Percentiles rank a stretch among this genome's conserved stretches.
phyloP scores from a whole-genome alignment of 2,329 filamentous ascomycete species.

The Thermomyces lanuginosus region DNA sequence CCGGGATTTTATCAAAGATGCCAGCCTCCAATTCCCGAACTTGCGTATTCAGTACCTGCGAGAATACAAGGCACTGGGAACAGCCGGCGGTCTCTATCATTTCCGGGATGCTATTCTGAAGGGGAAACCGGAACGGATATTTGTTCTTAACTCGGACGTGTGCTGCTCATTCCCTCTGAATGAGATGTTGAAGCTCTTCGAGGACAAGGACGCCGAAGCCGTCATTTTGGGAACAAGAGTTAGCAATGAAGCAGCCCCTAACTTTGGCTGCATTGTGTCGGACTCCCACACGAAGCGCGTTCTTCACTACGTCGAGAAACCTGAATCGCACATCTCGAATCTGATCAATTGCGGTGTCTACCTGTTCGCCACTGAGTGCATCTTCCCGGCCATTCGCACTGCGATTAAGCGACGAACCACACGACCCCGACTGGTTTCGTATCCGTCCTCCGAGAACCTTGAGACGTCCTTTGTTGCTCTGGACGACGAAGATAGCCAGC shows the following conservation, averaged over 20 bases:
- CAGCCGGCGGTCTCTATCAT: slow-evolving; percentile 92
- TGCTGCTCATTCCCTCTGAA: slow-evolving; percentile 95
- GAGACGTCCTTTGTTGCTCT: slow-evolving; percentile 50
- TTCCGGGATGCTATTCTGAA: slow-evolving; percentile 98
- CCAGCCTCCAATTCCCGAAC: slow-evolving; percentile 66
- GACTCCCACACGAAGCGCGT: slow-evolving; percentile 88
- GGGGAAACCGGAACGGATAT: slow-evolving; percentile 83
- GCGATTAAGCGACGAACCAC: slow-evolving; percentile 93
- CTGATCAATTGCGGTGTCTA: slow-evolving; percentile 99
- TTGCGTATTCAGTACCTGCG: slow-evolving; percentile 88
- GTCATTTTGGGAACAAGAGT: slow-evolving; percentile 90
- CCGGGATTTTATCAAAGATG: slow-evolving; percentile 94
- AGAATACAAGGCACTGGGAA: slow-evolving; percentile 92
- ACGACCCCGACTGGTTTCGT: slow-evolving; percentile 79
- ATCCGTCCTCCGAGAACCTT: slow-evolving; percentile 88
- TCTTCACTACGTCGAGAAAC: slow-evolving; percentile 98
- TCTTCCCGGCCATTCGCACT: slow-evolving; percentile 86
- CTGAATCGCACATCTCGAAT: slow-evolving; percentile 92
- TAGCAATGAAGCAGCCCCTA: slow-evolving; percentile 74
- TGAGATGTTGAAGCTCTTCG: slow-evolving; percentile 89
- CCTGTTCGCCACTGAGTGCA: slow-evolving; percentile 85
- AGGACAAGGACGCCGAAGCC: slow-evolving; percentile 89
- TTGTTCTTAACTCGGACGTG: slow-evolving; percentile 94
- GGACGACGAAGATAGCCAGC: slow-evolving; percentile 57
- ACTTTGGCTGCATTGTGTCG: slow-evolving; percentile 96